Base-by-base conservation (phyloP, 768 basidiomycete genomes). In the Royoungia palumana region DNA sequence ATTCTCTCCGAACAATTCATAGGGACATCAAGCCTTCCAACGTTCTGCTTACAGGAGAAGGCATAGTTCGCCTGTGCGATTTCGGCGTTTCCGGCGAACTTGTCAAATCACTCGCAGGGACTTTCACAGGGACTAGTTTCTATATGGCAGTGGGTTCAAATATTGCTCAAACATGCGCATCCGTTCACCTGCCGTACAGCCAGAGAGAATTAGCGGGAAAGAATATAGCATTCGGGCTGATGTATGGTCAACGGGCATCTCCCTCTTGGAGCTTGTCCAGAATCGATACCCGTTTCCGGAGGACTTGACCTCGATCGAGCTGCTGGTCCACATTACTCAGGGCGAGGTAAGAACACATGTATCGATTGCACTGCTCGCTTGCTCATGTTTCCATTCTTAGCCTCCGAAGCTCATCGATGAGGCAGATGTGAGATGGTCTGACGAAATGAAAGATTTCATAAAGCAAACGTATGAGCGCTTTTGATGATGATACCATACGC, bases 81-180 rank as follows among this genome's bases (percentile, higher is more conserved):
- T 99, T 99, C 63, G 96, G 96, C 27, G 96, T 98, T 17, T 97
- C 95, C 22, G 96, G 95, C 35, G 91, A 96, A 69, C 78, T 99
- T 20, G 84, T 97, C 59, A 83, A 88, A 62, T 92, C 89, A 43
- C 69, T 89, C 54, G 96, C 96, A 14, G 90, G 89, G 46, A 98
- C 96, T 1, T 98, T 97, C 64, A 98, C 95, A 1, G 96, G 96
- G 7, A 98, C 95, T 37, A 93, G 93, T 64, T 88, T 90, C 57
- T 99, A 98, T 71, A 98, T 98, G 95, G 94, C 96, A 56, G 95
- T 97, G 61, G 69, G 94, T 82, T 24, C 19, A 20, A 42, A 36
- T 12, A 4, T 36, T 10, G 5, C 27, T 27, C 17, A 17, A 28
- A 4, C n/a, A 32, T 4, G 8, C 6, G 8, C 5, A 34, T 11